Base-by-base conservation (phyloP, 352 stramenopile genomes). In the Globisporangium cederbergense region DNA sequence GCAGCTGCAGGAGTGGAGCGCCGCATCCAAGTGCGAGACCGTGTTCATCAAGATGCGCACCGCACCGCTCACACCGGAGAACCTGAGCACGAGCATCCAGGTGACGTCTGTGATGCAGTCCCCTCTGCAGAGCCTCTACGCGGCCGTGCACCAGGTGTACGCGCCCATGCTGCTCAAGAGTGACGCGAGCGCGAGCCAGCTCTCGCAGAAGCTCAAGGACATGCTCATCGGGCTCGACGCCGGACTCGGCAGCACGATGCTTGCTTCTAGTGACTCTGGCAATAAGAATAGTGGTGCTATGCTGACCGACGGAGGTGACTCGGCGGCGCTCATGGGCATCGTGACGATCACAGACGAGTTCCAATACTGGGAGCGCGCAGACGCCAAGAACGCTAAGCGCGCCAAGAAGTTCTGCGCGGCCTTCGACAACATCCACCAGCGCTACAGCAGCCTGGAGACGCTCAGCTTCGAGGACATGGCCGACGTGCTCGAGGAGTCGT, bases 331-430 rank as follows among this genome's bases (percentile, higher is more conserved):
- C 18, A 86, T 90, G 74, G 71, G 65, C n/a, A 96, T 98, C 34
- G 81, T 86, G 32, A 93, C 75, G 16, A 79, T 96, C 59, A 70
- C 71, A 2, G 90, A 98, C 72, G 91, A 97, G 68, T 90, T 96
- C 50, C 66, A 85, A 2, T 98, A 89, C 67, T 98, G 92, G 91
- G 81, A 89, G 36, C 67, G 76, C 57, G 68, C 73, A 3, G 82
- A 92, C 57, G 62, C 77, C 47, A 76, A 70, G 30, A 78, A 91
- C 25, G 70, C 76, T 0, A 79, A 89, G 54, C 79, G 88, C 11
- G 78, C 83, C 0, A 86, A 88, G 53, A 93, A 94, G 64, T 91
- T 97, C 58, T 81, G 66, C 28, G 81, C 75, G 7, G 75, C 79
- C 0, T 92, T 97, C 47, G 89, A 97, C 58, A 88, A 84, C 11